Evolutionary conservation across 225 moss, liverwort and hornwort genomes (phyloP), one percentile per base, ranked within the genome.

Genomic region (Marchantia polymorpha): DNA sequence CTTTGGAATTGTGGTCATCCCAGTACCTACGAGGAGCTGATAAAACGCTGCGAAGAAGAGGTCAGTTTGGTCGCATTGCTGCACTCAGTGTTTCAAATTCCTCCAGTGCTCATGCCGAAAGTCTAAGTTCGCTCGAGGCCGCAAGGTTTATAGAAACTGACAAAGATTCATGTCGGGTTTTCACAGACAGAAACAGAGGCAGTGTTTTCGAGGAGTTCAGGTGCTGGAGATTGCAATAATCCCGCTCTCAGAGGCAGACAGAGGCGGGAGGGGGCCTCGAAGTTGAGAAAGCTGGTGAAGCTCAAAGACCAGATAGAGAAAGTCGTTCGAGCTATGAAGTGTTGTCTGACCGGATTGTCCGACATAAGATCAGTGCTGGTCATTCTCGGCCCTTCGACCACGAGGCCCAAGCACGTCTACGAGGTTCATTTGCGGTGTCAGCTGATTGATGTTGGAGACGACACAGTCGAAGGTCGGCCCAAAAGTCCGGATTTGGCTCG

Each of bases 1-100:
- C 17, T 39, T 20, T 76, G 8, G 6, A 31, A 30, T 10, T 3
- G 52, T 23, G 14, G 48, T 14, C n/a, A 3, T 54, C 60, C 47
- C 81, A 82, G 82, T 29, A 82, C 82, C 8, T 76, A 77, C 70
- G 82, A 82, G 82, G 67, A 82, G 52, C 69, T 82, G 49, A 76
- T 70, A 61, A 76, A 58, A 27, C 58, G 76, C 70, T 70, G 69
- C 12, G 51, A 59, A 1, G 58, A 59, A 25, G 58, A 22, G 69
- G 77, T 77, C 20, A 70, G 76, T 75, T 25, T 9, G 11, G 49
- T 70, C 13, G 29, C 30, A 27, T 29, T 66, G 29, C 29, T 39
- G 25, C 0, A 31, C 26, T 68, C 30, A 68, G 5, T 68, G 10
- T 68, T 31, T 16, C 39, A 14, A 7, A 68, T 7, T 14, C 66